Percentiles rank a stretch among this genome's conserved stretches.
Evolutionary conservation across 2,329 filamentous ascomycete genomes (phyloP).

Genomic region (Intubia oerlemansii): DNA sequence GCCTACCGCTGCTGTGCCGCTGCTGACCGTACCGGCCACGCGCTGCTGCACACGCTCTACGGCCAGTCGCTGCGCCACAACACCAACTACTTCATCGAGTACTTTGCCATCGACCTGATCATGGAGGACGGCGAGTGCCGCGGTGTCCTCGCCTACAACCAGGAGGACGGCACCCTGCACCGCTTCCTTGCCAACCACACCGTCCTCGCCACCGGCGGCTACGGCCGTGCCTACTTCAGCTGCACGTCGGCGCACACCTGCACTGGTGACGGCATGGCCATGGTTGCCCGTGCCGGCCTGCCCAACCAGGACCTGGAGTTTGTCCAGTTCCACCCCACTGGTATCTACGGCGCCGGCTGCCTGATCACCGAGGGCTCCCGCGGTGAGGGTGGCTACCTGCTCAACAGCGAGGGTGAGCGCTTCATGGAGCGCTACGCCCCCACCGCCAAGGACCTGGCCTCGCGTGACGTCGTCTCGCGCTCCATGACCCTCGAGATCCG

Average conservation of each 20-base stretch:
- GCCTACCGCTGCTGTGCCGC: conserved; percentile 94
- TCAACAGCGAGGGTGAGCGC: conserved; percentile 94
- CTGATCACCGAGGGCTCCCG: conserved; percentile 95
- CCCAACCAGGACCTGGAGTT: conserved; percentile 99
- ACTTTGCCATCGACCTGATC: conserved; percentile 88
- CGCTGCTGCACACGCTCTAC: conserved; percentile 94
- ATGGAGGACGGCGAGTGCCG: conserved; percentile 97
- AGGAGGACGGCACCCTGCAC: conserved; percentile 95
- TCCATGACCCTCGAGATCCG: conserved; percentile 98
- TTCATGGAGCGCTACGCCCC: conserved; percentile 99
- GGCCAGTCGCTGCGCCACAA: conserved; percentile 93
- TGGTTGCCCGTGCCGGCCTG: conserved; percentile 93
- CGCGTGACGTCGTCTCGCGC: conserved; percentile 86
- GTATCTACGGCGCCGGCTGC: conserved; percentile 96
- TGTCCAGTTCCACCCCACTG: conserved; percentile 97
- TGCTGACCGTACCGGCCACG: conserved; percentile 90
- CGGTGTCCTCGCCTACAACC: conserved; percentile 93
- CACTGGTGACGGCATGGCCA: conserved; percentile 97
- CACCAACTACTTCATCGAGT: conserved; percentile 99
- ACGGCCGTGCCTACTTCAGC: conserved; percentile 94
- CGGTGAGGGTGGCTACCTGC: conserved; percentile 92
- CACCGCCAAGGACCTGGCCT: conserved; percentile 92
- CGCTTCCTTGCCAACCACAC: conserved; percentile 94
- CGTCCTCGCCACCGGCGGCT: conserved; percentile 88
- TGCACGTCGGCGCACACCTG: conserved; percentile 97